Conservation (phyloP, 2,329 filamentous ascomycete species). For the Macrophomina tecta region DNA sequence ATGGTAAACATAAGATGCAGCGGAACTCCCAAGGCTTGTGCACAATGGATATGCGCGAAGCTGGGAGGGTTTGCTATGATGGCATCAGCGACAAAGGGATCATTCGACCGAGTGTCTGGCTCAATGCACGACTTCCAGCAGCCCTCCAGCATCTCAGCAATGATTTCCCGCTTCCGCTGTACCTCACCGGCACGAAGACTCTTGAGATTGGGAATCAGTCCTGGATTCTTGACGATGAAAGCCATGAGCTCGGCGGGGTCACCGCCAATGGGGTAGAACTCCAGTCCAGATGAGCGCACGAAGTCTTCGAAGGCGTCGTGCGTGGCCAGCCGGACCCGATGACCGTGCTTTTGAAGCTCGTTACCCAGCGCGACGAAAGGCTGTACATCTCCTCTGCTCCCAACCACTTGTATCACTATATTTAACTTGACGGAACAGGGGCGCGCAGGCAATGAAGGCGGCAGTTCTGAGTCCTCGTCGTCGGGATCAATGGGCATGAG, state of each 20-base stretch:
- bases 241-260: constrained; percentile 59
- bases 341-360: constrained; percentile 56
- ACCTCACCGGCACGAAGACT: constrained; percentile 41
- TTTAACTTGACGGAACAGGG: constrained; percentile 45
- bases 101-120: constrained; percentile 12
- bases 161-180: constrained; percentile 32
- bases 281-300: constrained; percentile 58
- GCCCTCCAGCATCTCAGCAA: constrained; percentile 40
- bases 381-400: constrained; percentile 61
- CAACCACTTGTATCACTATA: constrained; percentile 63
- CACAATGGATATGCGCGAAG: constrained; percentile 33
- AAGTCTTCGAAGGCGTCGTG: constrained; percentile 62
- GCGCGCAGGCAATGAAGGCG: not conserved
- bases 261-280: constrained; percentile 65
- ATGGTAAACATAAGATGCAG: constrained; percentile 46
- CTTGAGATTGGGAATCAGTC: constrained; percentile 53
- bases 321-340: constrained; percentile 64
- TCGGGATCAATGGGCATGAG: constrained; percentile 15
- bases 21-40: constrained; percentile 31
- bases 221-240: constrained; percentile 84
- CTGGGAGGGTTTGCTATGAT: constrained; percentile 34
- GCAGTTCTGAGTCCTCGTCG: not conserved
- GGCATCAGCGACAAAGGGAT: constrained; percentile 31
- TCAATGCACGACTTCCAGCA: constrained; percentile 39
- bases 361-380: constrained; percentile 65